These are phyloP conservation scores for Rehmannia glutinosa DNA, from an alignment of 257 asterid genomes.

Conservation along the genomic window DNA sequence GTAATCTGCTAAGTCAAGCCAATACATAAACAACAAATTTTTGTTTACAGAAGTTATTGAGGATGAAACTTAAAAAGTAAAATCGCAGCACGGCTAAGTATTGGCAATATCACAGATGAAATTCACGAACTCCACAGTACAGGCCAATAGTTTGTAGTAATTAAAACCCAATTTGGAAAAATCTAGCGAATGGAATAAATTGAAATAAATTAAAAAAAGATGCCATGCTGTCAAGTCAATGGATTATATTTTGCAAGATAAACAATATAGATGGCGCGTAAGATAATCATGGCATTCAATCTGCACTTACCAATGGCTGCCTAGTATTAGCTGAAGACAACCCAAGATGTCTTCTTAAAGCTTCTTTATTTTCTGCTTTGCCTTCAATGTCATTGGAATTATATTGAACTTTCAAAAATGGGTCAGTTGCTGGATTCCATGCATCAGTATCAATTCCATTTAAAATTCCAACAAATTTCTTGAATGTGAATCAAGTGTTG, in stretches of 20 bases:
- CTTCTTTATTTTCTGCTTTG: slow-evolving; percentile 76
- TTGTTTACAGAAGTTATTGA: background rate
- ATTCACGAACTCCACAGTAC: background rate
- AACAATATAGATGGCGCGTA: background rate
- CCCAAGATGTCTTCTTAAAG: slow-evolving; percentile 63
- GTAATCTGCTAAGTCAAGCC: slow-evolving; percentile 5
- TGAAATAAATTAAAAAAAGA: background rate
- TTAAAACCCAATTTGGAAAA: background rate
- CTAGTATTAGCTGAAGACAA: slow-evolving; percentile 51
- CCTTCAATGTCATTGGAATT: slow-evolving; percentile 65
- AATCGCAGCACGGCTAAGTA: background rate
- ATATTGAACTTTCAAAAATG: slow-evolving; percentile 68
- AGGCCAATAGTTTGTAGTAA: background rate
- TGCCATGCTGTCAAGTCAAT: background rate
- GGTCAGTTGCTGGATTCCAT: slow-evolving; percentile 94
- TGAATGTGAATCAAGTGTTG: slow-evolving; percentile 68
- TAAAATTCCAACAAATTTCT: slow-evolving; percentile 84
- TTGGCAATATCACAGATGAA: slow-evolving; percentile 1
- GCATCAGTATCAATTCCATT: slow-evolving; percentile 94
- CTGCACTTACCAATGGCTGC: slow-evolving; percentile 71
- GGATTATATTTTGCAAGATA: background rate
- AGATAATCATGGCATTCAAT: slow-evolving; percentile 5
- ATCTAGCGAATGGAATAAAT: background rate
- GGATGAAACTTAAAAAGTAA: background rate
- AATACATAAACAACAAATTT: slow-evolving; percentile 4